Conservation (phyloP, 2,329 filamentous ascomycete species). For the Fusarium lyarnte region DNA sequence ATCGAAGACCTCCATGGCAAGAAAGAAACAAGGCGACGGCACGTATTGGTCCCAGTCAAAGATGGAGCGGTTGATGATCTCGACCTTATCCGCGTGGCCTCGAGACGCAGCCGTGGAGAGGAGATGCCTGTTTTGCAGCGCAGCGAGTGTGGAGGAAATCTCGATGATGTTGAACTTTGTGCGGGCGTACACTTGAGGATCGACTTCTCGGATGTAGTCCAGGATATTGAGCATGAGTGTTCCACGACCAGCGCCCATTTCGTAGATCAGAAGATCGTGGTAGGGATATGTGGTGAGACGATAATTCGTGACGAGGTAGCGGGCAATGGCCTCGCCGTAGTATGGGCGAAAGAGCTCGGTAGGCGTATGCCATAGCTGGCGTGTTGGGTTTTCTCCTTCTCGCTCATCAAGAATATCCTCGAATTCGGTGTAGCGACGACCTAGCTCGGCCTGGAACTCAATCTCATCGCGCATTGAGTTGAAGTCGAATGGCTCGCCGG, state of each 20-base stretch:
- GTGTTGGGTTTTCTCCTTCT: slow-evolving; percentile 71
- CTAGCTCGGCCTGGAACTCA: slow-evolving; percentile 81
- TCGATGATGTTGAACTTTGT: slow-evolving; percentile 97
- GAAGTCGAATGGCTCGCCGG: slow-evolving; percentile 92
- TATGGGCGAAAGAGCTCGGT: slow-evolving; percentile 97
- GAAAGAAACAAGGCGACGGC: slow-evolving; percentile 95
- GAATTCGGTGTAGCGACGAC: slow-evolving; percentile 85
- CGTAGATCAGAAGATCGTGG: slow-evolving; percentile 96
- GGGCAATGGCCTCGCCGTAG: slow-evolving; percentile 97
- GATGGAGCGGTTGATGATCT: slow-evolving; percentile 93
- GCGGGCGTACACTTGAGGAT: slow-evolving; percentile 91
- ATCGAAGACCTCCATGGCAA: slow-evolving; percentile 97
- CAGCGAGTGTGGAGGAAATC: slow-evolving; percentile 84
- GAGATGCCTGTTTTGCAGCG: slow-evolving; percentile 78
- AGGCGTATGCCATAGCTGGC: slow-evolving; percentile 97
- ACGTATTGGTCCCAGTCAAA: slow-evolving; percentile 93
- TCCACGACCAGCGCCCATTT: slow-evolving; percentile 97
- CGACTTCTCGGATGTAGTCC: slow-evolving; percentile 90
- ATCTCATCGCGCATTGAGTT: slow-evolving; percentile 81
- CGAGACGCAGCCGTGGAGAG: slow-evolving; percentile 71
- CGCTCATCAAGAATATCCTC: slow-evolving; percentile 85
- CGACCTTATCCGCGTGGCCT: slow-evolving; percentile 85
- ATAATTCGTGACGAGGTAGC: slow-evolving; percentile 96
- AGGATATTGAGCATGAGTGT: slow-evolving; percentile 98
- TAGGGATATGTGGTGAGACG: slow-evolving; percentile 93